Conservation (phyloP, 305 asterid genomes). For the Plantago coronopus region DNA sequence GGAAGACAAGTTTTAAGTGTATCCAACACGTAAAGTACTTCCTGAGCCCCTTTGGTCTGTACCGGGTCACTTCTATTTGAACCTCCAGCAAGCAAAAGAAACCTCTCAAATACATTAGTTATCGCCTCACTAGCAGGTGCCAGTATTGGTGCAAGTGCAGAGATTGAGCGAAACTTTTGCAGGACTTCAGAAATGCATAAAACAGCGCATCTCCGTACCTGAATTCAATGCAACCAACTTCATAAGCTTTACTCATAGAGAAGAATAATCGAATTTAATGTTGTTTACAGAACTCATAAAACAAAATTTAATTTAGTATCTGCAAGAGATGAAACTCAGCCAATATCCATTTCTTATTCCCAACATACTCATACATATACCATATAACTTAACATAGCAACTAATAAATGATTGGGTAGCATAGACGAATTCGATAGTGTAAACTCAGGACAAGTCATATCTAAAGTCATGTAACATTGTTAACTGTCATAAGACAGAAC, state of each 20-base stretch:
- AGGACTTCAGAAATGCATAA: constrained; percentile 55
- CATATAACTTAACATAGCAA: neutral
- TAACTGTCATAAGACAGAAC: neutral
- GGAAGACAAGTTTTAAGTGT: constrained; percentile 74
- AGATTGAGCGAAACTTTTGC: constrained; percentile 41
- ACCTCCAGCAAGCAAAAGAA: constrained; percentile 77
- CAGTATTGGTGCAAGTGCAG: constrained; percentile 37
- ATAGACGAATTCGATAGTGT: neutral
- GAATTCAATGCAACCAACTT: constrained; percentile 26
- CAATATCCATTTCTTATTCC: neutral
- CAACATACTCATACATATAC: too few species aligned
- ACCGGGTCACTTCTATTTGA: constrained; percentile 50
- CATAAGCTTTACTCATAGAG: neutral
- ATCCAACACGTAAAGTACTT: constrained; percentile 76
- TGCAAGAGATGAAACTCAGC: neutral
- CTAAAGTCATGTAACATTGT: too few species aligned
- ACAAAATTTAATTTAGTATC: constrained; percentile 1
- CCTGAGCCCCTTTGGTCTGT: constrained; percentile 70
- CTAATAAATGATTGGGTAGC: constrained; percentile 11
- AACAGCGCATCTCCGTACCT: constrained; percentile 80
- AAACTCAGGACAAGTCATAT: neutral
- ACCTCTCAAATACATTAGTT: constrained; percentile 60
- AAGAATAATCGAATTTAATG: too few species aligned
- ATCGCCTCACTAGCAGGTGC: constrained; percentile 79
- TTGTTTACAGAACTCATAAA: neutral